Evolutionary conservation across 2,329 filamentous ascomycete genomes (phyloP), one percentile per base, ranked within the genome.

Genomic region (Epichloe gansuensis): DNA sequence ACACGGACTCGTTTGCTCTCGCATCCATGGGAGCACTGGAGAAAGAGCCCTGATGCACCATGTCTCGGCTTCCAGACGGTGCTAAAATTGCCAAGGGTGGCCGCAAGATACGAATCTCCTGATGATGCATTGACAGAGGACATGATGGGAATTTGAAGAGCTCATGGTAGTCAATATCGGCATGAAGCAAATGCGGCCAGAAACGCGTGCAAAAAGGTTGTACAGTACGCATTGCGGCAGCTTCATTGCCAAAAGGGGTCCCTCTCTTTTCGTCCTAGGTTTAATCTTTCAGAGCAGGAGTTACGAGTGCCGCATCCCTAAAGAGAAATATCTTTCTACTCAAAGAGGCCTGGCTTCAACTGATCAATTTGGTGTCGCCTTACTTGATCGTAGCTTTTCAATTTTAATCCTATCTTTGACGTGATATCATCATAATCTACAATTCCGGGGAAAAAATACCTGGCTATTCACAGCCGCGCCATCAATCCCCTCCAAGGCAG

Each of bases 21-120:
- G 89, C 90, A 1, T 94, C 89, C 3, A 94, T 97, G 88, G 81
- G 85, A 39, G 86, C 85, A 2, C 78, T 81, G 28, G 91, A 97
- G 58, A 75, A 73, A 46, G 80, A 80, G 51, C 88, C 93, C 0
- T 72, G 81, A 37, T 93, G 86, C 59, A 86, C 91, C 54, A 96
- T 98, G 90, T 95, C 90, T 56, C 84, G 93, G 50, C 83, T 80
- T 46, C 65, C 68, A 3, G 67, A 74, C 45, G 66, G 75, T 60
- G 74, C 75, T 60, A 72, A 74, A 31, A 77, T 83, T 48, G 75
- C 75, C 52, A 72, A 74, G 54, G 77, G 82, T 8, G 79, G 72
- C 34, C 74, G 75, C 58, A 81, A 75, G 60, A 72, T 71, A 51
- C 62, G 64, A 7, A 51, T 68, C 21, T 60, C 61, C 21, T 70